Evolutionary conservation across 805 yeast genomes (phyloP), one percentile per base, ranked within the genome.

Genomic region (Ogataea salicorniae): DNA sequence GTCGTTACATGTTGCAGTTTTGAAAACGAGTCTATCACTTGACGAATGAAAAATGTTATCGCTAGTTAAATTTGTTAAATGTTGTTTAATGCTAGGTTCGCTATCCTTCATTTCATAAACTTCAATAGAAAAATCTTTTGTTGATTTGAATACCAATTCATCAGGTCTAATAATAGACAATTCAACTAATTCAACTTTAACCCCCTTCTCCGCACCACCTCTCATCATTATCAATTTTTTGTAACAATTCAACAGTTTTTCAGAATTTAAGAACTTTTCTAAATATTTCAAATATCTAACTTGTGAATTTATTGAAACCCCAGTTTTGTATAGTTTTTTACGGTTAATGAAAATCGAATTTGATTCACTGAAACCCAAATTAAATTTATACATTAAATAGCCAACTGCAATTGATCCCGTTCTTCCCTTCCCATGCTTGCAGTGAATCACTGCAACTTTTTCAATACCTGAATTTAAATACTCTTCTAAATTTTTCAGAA

Each of bases 351-450:
- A 90, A 7, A 71, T 48, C 0, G 62, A 63, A 38, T 77, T 70
- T 1, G 90, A 87, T 17, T 69, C 72, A 2, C 67, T 63, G 14
- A 74, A 68, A 0, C 72, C 50, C 46, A 71, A 46, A 2, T 41
- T 42, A 2, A 66, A 61, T 43, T 65, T 61, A 44, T 71, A 72
- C 78, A 90, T 83, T 51, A 91, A 63, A 58, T 80, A 85, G 0
- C 90, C 87, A 50, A 87, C 79, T 6, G 78, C 77, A 1, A 88
- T 66, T 1, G 90, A 75, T 0, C 98, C 97, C 0, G 96, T 83
- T 26, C 98, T 70, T 0, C 98, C 98, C 64, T 89, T 90, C 0
- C 98, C 98, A 53, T 87, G 87, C 58, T 85, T 82, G 62, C 98
- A 92, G 61, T 92, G 97, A 7, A 92, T 63, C 0, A 87, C 90